Evolutionary conservation across 176 grass and related monocot genomes (phyloP), one percentile per base, ranked within the genome.

Genomic region (Echinochloa phyllopogon): DNA sequence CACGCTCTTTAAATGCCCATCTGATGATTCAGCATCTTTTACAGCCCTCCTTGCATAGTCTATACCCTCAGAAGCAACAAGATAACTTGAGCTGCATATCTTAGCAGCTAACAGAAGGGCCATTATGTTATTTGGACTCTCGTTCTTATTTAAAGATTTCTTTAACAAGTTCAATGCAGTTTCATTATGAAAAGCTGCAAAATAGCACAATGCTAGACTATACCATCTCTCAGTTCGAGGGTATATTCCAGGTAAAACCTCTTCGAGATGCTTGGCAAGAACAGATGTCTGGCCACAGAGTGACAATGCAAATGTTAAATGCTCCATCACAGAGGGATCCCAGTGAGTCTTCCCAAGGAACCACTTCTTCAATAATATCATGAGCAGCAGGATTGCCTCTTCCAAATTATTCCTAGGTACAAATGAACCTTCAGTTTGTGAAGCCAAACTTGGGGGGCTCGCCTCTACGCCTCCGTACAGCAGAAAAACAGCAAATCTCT

Each of bases 341-440:
- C 96, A 99, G 78, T 94, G 83, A 79, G 86, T 86, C 65, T 87
- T 91, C 80, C 93, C 93, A 63, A 95, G 90, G 69, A 89, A 94
- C 86, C 84, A 96, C 75, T 96, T 99, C 63, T 80, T 96, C 67
- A 99, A 77, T 60, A 96, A 44, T 87, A 99, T 91, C 89, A 94
- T 94, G 23, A 99, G 86, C 44, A 99, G 75, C 70, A 99, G 83
- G 84, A 99, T 99, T 40, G 93, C 90, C 84, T 99, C 96, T 92
- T 99, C 96, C 29, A 99, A 70, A 78, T 99, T 99, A 83, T 88
- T 99, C 61, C 94, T 96, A 41, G 93, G 96, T 76, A 96, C 86
- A 83, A 91, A 99, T 16, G 96, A 96, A 63, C 93, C 96, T 62
- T 99, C 96, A 42, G 83, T 65, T 88, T 99, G 94, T 68, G 86